Evolutionary conservation across 2,329 filamentous ascomycete genomes (phyloP).

Genomic region (Dothistroma septosporum): DNA sequence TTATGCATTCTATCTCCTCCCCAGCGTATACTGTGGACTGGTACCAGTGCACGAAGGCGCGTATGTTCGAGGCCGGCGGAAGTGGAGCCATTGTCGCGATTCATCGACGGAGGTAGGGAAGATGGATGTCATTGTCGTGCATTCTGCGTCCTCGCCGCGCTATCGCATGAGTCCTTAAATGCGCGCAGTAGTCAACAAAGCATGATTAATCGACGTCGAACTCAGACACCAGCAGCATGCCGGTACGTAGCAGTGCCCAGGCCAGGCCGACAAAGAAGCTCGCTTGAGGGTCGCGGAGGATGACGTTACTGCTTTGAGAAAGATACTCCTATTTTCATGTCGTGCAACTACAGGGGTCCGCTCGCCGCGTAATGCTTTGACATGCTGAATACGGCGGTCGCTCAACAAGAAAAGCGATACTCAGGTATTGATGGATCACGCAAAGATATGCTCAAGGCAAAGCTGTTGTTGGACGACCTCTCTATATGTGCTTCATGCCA

Average conservation of each 20-base stretch:
- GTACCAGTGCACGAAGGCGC: conserved; percentile 93
- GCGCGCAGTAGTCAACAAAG: background rate
- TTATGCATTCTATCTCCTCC: conserved; percentile 90
- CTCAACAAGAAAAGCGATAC: background rate
- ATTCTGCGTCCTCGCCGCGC: background rate
- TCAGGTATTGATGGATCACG: background rate
- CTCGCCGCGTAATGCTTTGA: background rate
- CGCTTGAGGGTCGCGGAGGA: background rate
- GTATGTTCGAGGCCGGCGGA: conserved; percentile 62
- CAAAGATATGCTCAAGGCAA: background rate
- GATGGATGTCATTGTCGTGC: conserved; percentile 4
- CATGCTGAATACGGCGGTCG: background rate
- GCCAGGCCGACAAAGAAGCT: background rate
- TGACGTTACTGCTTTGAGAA: background rate
- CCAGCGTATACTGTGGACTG: conserved; percentile 93
- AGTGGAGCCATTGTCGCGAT: conserved; percentile 14
- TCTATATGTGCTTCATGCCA: conserved; percentile 1
- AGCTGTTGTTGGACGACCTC: background rate
- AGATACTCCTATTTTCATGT: background rate
- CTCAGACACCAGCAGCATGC: background rate
- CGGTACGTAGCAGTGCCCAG: background rate
- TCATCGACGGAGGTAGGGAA: conserved; percentile 1
- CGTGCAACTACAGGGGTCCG: background rate
- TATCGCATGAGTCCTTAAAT: background rate
- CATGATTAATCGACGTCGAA: background rate